Evolutionary conservation across 169 alveolate genomes (phyloP).

Genomic region (Eimeria maxima): DNA sequence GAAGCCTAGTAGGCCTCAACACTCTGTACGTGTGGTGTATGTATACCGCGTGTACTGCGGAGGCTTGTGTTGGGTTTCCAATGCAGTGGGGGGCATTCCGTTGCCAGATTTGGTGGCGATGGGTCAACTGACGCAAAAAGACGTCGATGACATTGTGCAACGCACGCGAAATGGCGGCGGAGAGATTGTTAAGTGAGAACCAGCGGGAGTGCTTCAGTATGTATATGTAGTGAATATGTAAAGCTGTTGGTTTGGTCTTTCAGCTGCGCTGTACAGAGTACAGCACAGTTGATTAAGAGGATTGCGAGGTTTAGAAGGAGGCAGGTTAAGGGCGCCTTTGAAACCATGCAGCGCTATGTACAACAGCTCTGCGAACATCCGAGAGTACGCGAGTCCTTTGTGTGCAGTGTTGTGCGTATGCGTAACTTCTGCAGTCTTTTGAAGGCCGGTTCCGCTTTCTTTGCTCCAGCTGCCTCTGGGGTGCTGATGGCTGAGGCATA

Average conservation of each 20-base stretch:
- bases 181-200: slow-evolving; percentile 85
- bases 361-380: not conserved
- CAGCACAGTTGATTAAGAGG: not conserved
- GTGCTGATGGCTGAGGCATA: slow-evolving; percentile 89
- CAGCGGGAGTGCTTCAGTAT: not conserved
- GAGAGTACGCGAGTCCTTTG: not conserved
- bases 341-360: not conserved
- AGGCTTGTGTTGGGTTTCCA: not conserved
- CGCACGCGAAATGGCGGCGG: slow-evolving; percentile 89
- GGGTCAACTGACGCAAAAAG: slow-evolving; percentile 85
- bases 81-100: slow-evolving; percentile 89
- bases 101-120: slow-evolving; percentile 85
- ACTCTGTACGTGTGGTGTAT: not conserved
- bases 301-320: too few species aligned
- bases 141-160: slow-evolving; percentile 88
- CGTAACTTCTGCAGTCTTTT: slow-evolving; percentile 77
- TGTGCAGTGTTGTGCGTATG: not conserved
- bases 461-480: slow-evolving; percentile 90
- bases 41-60: slow-evolving; percentile 27
- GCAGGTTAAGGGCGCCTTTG: not conserved
- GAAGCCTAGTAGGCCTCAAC: too few species aligned
- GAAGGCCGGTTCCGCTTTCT: slow-evolving; percentile 89
- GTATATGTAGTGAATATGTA: not conserved
- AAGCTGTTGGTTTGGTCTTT: not conserved
- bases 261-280: not conserved